Conservation (phyloP, 306 rosid genomes). For the Cucurbita maxima region DNA sequence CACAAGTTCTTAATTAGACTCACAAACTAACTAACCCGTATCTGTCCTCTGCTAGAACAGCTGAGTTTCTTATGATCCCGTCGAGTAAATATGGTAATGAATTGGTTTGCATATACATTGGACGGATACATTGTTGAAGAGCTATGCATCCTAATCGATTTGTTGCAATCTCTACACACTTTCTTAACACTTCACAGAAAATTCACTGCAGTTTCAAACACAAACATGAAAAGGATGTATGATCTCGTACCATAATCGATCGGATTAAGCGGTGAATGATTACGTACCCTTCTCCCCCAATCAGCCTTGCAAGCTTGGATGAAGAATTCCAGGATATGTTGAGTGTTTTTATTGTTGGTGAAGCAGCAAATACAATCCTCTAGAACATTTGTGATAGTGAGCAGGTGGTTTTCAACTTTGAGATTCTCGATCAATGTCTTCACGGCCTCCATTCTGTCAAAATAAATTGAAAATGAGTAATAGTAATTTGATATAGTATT, state of each 20-base stretch:
- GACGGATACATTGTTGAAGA: not conserved
- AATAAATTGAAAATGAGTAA: not conserved
- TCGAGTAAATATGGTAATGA: not conserved
- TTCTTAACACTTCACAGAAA: not conserved
- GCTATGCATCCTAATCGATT: not conserved
- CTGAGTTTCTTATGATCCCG: not conserved
- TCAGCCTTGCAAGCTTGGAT: not conserved
- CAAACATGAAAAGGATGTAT: not conserved
- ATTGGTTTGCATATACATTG: too few relatives aligned
- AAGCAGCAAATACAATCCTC: not conserved
- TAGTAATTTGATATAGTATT: too few relatives aligned
- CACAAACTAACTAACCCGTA: not conserved
- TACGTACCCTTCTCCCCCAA: not conserved
- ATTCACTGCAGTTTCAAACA: not conserved
- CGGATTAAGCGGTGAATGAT: not conserved
- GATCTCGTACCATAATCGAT: not conserved
- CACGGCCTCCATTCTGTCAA: not conserved
- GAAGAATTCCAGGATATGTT: not conserved
- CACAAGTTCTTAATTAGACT: not conserved
- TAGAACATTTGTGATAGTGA: not conserved
- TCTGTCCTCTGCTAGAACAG: not conserved
- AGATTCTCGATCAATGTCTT: not conserved
- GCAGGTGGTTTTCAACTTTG: not conserved
- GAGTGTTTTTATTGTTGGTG: not conserved
- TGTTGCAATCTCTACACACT: not conserved